Evolutionary conservation across 805 yeast species (phyloP).

Genomic region (Starmerella potacharoeniae): DNA sequence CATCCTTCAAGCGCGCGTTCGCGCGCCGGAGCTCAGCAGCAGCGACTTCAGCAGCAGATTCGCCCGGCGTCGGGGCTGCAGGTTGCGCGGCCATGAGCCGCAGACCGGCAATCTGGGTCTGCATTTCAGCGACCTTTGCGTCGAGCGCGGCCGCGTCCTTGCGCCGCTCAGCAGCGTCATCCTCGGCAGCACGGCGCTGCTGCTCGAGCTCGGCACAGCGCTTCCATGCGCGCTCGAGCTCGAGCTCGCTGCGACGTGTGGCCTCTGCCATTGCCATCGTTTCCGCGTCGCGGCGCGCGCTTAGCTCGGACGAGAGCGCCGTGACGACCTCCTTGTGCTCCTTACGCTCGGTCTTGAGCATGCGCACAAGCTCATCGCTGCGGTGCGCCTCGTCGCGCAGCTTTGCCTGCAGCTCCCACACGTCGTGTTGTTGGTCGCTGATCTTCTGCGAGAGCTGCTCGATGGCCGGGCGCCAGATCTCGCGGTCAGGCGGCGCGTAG

Average conservation of each 20-base stretch:
- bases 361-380: background rate
- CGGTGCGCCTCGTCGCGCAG: constrained; percentile 9
- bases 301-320: constrained; percentile 4
- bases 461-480: constrained; percentile 1
- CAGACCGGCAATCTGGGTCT: background rate
- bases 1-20: too few species aligned
- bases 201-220: constrained; percentile 3
- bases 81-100: background rate
- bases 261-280: background rate
- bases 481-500: background rate
- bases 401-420: constrained; percentile 11
- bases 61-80: background rate
- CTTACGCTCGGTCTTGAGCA: constrained; percentile 5
- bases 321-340: constrained; percentile 9
- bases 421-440: constrained; percentile 10
- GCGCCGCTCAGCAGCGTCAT: background rate
- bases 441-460: constrained; percentile 8
- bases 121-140: background rate
- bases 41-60: background rate
- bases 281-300: background rate
- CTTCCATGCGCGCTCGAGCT: constrained; percentile 1
- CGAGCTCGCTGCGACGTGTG: background rate
- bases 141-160: background rate
- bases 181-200: background rate
- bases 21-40: background rate